These are phyloP conservation scores for Cordyceps tenuipes DNA, from an alignment of 2,329 filamentous ascomycete genomes.

Conservation along the genomic window DNA sequence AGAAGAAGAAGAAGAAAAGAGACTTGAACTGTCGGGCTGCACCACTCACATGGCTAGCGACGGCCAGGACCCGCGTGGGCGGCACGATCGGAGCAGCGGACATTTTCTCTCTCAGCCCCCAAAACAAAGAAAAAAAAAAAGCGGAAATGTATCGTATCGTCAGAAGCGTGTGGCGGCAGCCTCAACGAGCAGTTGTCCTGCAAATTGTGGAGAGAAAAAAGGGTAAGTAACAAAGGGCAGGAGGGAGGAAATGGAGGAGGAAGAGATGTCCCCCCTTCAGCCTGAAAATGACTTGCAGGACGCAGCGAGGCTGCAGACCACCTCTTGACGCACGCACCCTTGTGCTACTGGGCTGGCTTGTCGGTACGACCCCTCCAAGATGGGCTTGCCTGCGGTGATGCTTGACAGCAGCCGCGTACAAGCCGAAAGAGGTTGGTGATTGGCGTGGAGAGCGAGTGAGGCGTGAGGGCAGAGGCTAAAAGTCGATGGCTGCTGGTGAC, in stretches of 20 bases:
- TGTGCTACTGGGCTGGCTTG: neutral
- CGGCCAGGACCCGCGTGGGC: conserved; percentile 65
- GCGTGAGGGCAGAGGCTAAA: neutral
- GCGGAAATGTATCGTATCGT: neutral
- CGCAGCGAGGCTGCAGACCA: neutral
- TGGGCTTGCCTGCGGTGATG: neutral
- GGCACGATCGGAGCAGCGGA: conserved; percentile 27
- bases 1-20: too few relatives aligned
- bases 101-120: neutral
- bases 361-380: neutral
- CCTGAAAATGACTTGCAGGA: neutral
- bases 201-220: neutral
- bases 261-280: neutral
- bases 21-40: neutral
- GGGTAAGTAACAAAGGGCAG: neutral
- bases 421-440: neutral
- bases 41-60: conserved; percentile 84
- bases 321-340: too few relatives aligned
- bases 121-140: neutral
- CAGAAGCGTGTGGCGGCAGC: neutral
- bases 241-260: neutral
- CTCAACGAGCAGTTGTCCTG: neutral
- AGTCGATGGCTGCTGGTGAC: neutral
- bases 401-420: neutral
- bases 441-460: neutral